Conservation (phyloP, 1,139 yeast genomes). For the Cylindricascospora bacillispora region DNA sequence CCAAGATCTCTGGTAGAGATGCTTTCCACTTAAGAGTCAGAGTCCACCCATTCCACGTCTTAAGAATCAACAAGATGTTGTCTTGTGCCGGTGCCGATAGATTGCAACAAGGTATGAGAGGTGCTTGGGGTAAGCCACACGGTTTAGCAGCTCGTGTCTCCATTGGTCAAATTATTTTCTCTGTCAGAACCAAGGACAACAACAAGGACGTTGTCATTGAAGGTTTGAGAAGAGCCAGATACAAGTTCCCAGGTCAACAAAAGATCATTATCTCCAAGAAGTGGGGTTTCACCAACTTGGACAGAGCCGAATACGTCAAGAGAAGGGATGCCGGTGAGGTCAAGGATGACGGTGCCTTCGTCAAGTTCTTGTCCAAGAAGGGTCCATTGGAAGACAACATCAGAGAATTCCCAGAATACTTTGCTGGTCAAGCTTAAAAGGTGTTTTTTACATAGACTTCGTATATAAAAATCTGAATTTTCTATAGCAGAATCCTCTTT, state of each 20-base stretch:
- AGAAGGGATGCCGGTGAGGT: conserved; percentile 96
- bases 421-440: conserved; percentile 32
- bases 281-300: conserved; percentile 99
- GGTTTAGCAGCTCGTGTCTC: conserved; percentile 99
- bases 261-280: conserved; percentile 97
- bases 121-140: conserved; percentile 99
- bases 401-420: conserved; percentile 90
- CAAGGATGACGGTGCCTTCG: conserved; percentile 99
- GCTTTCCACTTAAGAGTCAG: conserved; percentile 99
- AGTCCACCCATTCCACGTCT: conserved; percentile 99
- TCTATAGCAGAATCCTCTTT: no score
- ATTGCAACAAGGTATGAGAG: conserved; percentile 99
- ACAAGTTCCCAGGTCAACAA: conserved; percentile 99
- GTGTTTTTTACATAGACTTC: no score
- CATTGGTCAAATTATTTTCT: conserved; percentile 97
- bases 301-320: conserved; percentile 93
- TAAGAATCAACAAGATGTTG: conserved; percentile 99
- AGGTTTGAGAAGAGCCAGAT: conserved; percentile 99
- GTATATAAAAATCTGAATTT: no score
- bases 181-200: conserved; percentile 96
- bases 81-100: conserved; percentile 99
- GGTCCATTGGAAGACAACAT: conserved; percentile 91
- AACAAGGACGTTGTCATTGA: conserved; percentile 96
- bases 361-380: conserved; percentile 93
- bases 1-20: conserved; percentile 97